phyloP scores from a whole-genome alignment of 73 alveolate genomes.

The Diophrys sp. region DNA sequence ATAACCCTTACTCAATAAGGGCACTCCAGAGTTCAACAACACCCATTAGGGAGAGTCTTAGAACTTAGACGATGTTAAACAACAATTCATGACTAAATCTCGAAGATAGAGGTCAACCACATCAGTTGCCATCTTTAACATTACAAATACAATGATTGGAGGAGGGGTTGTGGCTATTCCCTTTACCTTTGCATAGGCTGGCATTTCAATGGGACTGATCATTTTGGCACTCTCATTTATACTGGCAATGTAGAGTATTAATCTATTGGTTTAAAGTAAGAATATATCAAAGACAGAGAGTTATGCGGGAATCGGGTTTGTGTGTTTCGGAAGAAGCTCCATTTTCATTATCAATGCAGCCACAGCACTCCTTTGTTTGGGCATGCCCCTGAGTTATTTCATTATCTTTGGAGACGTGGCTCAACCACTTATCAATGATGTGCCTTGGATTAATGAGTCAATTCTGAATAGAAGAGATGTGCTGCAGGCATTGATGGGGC shows the following conservation, averaged over 20 bases:
- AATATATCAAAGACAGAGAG: conserved; percentile 16
- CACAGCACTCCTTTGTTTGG: conserved; percentile 25
- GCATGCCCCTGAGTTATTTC: conserved; percentile 18
- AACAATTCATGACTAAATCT: too few species aligned
- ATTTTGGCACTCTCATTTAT: background rate
- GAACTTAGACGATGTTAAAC: too few species aligned
- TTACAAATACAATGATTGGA: conserved; percentile 36
- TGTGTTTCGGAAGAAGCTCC: conserved; percentile 35
- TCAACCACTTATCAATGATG: background rate
- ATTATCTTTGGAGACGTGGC: conserved; percentile 33
- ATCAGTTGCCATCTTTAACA: background rate
- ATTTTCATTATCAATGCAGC: conserved; percentile 31
- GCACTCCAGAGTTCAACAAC: too few species aligned
- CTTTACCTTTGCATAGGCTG: conserved; percentile 25
- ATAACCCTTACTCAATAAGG: too few species aligned
- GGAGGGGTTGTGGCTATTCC: conserved; percentile 60
- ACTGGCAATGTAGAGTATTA: background rate
- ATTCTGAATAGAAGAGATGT: background rate
- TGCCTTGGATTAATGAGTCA: background rate
- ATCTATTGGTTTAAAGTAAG: background rate
- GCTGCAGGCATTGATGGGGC: background rate
- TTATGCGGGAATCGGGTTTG: conserved; percentile 38
- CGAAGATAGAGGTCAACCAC: background rate
- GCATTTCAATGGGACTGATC: conserved; percentile 8
- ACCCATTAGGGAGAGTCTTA: too few species aligned